These are phyloP conservation scores for Geranium incanum DNA, from an alignment of 441 rosid species.

Conservation along the genomic window DNA sequence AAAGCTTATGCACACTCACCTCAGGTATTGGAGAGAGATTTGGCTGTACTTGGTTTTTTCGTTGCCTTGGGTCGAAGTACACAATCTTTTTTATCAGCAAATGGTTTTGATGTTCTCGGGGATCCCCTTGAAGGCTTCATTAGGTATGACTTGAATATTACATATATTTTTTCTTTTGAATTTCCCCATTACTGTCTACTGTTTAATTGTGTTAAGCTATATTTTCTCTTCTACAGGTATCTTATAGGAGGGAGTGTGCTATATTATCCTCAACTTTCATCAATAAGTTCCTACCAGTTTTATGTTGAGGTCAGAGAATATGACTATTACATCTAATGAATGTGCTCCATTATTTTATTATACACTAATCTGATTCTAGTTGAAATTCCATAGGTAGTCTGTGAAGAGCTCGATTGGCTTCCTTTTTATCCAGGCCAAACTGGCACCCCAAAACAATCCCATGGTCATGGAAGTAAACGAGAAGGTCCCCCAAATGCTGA, in stretches of 20 bases:
- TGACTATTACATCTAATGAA: conserved; percentile 18
- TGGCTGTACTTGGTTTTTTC: conserved; percentile 97
- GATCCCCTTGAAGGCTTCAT: conserved; percentile 68
- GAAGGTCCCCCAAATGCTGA: conserved; percentile 75
- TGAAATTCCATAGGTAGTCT: conserved; percentile 62
- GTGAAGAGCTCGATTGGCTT: conserved; percentile 99
- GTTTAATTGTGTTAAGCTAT: conserved; percentile 15
- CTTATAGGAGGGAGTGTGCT: conserved; percentile 91
- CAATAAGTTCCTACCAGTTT: conserved; percentile 92
- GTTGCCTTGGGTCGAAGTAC: conserved; percentile 91
- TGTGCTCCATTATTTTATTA: conserved; percentile 18
- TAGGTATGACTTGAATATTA: conserved; percentile 41
- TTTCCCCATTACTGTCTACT: conserved; percentile 17
- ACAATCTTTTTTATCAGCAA: conserved; percentile 57
- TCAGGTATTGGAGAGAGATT: conserved; percentile 95
- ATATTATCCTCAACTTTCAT: conserved; percentile 91
- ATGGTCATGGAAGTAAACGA: conserved; percentile 50
- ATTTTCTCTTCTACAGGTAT: conserved; percentile 43
- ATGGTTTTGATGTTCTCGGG: conserved; percentile 59
- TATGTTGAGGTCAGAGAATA: conserved; percentile 82
- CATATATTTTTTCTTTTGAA: conserved; percentile 2
- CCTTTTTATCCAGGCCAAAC: conserved; percentile 62
- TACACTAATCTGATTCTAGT: conserved; percentile 13
- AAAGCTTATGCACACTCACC: conserved; percentile 25
- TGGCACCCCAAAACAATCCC: conserved; percentile 40